Evolutionary conservation across 352 stramenopile species (phyloP), one percentile per base, ranked within the genome.

Genomic region (Phytophthora chlamydospora): DNA sequence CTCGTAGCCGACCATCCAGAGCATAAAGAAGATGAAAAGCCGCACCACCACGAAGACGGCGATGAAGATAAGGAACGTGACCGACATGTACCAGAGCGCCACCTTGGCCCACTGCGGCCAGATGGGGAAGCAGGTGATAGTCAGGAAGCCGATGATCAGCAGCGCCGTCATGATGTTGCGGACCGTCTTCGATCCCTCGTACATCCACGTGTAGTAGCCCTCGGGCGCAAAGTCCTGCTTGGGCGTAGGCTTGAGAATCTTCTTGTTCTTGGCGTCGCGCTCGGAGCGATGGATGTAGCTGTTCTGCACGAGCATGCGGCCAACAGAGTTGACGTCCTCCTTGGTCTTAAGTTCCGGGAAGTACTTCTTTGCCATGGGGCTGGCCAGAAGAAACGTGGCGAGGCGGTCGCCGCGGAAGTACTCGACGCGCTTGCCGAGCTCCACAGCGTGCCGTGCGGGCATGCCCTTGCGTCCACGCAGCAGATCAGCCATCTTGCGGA

Each of bases 161-260:
- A 97, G 69, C 46, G 89, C 95, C 51, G 97, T 99, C 79, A 99
- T 91, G 14, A 99, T 79, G 81, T 99, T 98, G 68, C 95, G 95
- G 62, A 98, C 81, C 47, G 97, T 98, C 85, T 98, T 99, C 36
- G 97, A 93, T 27, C 97, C 97, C 52, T 99, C 92, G 77, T 99
- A 99, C 76, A 99, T 98, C 97, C 97, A 99, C 43, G 96, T 99
- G 80, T 99, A 99, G 77, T 98, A 99, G 14, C 96, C 97, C 11
- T 97, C 93, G 36, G 97, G 89, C 11, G 96, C 78, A 68, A 99
- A 99, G 55, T 98, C 92, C 49, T 96, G 92, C 62, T 89, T 90
- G 14, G 74, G 61, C 12, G 76, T 83, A 6, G 89, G 89, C 31
- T 86, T 86, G n/a, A 97, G 73, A 31, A 95, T 44, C 68, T 93